A percentile compares a stretch with the other conserved stretches of the same genome.
phyloP scores from a whole-genome alignment of 768 basidiomycete genomes.

The Suillus sp. region DNA sequence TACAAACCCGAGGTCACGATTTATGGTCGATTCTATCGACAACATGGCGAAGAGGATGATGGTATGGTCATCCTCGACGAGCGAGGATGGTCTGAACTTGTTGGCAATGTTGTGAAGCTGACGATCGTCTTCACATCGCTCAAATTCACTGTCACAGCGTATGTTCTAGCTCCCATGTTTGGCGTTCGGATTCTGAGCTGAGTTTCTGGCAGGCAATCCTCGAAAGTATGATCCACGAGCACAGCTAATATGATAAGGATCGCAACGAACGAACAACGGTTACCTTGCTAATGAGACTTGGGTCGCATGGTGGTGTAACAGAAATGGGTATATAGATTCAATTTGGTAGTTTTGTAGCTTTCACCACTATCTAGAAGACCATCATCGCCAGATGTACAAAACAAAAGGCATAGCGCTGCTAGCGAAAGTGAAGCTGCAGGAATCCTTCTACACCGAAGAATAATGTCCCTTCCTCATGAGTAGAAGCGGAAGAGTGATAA shows the following conservation, averaged over 20 bases:
- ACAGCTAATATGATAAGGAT: background rate
- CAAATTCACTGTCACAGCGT: slow-evolving; percentile 37
- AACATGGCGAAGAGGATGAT: slow-evolving; percentile 36
- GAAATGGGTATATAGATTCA: background rate
- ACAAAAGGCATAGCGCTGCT: slow-evolving; percentile 63
- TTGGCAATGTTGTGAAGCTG: slow-evolving; percentile 35
- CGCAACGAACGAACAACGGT: background rate
- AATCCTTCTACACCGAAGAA: slow-evolving; percentile 48
- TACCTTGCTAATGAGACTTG: background rate
- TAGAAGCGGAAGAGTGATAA: slow-evolving; percentile 32
- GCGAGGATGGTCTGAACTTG: slow-evolving; percentile 35
- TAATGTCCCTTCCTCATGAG: slow-evolving; percentile 28
- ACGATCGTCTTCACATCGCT: slow-evolving; percentile 36
- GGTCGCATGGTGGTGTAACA: background rate
- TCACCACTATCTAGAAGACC: slow-evolving; percentile 77
- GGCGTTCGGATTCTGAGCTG: background rate
- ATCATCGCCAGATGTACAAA: slow-evolving; percentile 49
- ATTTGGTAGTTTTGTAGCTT: slow-evolving; percentile 48
- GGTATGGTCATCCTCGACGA: slow-evolving; percentile 35
- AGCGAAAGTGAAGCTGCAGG: slow-evolving; percentile 67
- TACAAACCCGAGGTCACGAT: slow-evolving; percentile 38
- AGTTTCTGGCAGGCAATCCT: slow-evolving; percentile 7
- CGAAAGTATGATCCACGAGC: background rate
- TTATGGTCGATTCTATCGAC: slow-evolving; percentile 35
- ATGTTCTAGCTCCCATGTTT: slow-evolving; percentile 15